phyloP scores from a whole-genome alignment of 257 asterid species.

The Thymus quinquecostatus region DNA sequence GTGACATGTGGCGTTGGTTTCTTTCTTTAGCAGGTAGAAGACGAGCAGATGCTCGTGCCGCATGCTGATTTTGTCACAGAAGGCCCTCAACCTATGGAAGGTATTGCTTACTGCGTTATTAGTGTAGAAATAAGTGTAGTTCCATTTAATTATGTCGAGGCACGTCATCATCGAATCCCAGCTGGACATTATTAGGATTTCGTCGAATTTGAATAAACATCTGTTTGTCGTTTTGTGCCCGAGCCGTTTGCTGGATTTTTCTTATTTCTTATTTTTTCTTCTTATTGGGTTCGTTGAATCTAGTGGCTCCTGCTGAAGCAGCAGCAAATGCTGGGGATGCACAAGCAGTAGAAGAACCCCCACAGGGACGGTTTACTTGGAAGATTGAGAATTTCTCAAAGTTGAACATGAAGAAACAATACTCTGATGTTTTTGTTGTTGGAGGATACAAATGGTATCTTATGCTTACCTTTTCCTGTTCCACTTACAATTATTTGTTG shows the following conservation, averaged over 20 bases:
- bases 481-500: constrained; percentile 7
- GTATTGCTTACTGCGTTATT: constrained; percentile 34
- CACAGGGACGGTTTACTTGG: constrained; percentile 71
- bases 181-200: too few species aligned
- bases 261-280: constrained; percentile 3
- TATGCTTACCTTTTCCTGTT: not conserved
- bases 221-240: constrained; percentile 5
- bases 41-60: constrained; percentile 71
- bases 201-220: not conserved
- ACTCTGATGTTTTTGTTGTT: constrained; percentile 60
- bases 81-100: constrained; percentile 82
- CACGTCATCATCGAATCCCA: not conserved
- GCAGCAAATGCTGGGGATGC: constrained; percentile 36
- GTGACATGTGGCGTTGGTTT: constrained; percentile 30
- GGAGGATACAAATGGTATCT: constrained; percentile 72
- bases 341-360: constrained; percentile 53
- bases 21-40: constrained; percentile 53
- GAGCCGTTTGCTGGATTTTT: not conserved
- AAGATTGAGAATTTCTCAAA: constrained; percentile 63
- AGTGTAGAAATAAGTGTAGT: constrained; percentile 7
- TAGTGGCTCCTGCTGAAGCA: constrained; percentile 56
- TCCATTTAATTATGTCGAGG: not conserved
- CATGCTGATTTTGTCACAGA: constrained; percentile 52
- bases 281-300: constrained; percentile 11
- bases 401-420: constrained; percentile 62